Percentiles rank a stretch among this genome's conserved stretches.
These are phyloP conservation scores for Linnemannia hyalina DNA, from an alignment of 192 early-diverging fungal species.

Conservation along the genomic window DNA sequence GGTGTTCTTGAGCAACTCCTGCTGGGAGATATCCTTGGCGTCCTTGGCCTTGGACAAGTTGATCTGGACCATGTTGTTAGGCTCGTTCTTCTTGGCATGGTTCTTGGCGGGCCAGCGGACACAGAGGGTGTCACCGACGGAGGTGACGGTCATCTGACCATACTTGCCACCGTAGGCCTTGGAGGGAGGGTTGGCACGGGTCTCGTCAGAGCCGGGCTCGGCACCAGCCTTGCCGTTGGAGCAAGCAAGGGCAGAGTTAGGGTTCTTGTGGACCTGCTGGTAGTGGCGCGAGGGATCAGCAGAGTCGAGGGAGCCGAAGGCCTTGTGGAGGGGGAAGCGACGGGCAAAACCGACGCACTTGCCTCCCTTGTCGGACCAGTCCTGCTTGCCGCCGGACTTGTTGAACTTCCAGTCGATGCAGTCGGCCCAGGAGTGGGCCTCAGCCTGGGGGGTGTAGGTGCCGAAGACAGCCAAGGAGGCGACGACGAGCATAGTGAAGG, in stretches of 20 bases:
- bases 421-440: slow-evolving; percentile 51
- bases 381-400: slow-evolving; percentile 6
- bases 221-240: slow-evolving; percentile 15
- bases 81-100: slow-evolving; percentile 29
- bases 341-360: slow-evolving; percentile 36
- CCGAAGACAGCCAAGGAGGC: slow-evolving; percentile 44
- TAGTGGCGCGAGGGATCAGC: slow-evolving; percentile 30
- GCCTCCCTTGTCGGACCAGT: slow-evolving; percentile 30
- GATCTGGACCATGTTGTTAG: slow-evolving; percentile 24
- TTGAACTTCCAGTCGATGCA: slow-evolving; percentile 50
- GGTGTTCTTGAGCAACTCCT: slow-evolving; percentile 27
- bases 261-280: slow-evolving; percentile 33
- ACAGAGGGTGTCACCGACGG: slow-evolving; percentile 31
- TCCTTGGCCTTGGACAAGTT: slow-evolving; percentile 25
- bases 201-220: slow-evolving; percentile 36
- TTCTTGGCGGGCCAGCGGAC: slow-evolving; percentile 52
- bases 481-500: slow-evolving; percentile 32
- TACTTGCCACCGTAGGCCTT: slow-evolving; percentile 38
- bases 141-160: slow-evolving; percentile 33
- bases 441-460: slow-evolving; percentile 32
- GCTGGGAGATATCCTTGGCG: slow-evolving; percentile 18
- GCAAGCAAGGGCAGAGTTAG: slow-evolving; percentile 21
- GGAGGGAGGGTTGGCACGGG: slow-evolving; percentile 22
- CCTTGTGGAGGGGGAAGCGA: slow-evolving; percentile 35
- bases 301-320: slow-evolving; percentile 26